A percentile compares a stretch with the other conserved stretches of the same genome.
Conservation (phyloP, 2,329 filamentous ascomycete genomes). For the Seiridium cupressi region DNA sequence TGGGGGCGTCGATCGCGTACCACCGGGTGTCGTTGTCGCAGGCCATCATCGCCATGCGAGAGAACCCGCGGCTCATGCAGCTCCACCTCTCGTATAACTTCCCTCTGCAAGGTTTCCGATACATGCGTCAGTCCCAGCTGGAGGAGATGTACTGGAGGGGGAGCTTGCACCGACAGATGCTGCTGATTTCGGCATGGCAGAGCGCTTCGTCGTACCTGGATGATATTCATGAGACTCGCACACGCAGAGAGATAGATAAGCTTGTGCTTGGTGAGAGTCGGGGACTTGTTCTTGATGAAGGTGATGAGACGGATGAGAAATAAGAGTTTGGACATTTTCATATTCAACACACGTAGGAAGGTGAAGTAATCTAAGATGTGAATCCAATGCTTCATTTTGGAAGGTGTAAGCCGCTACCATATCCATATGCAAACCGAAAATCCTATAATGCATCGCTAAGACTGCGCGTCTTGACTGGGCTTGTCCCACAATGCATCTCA, state of each 20-base stretch:
- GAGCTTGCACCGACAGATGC: constrained; percentile 14
- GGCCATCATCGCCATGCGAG: not conserved
- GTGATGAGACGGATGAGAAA: not conserved
- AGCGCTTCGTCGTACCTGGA: constrained; percentile 16
- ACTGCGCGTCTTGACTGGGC: not conserved
- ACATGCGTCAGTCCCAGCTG: constrained; percentile 9
- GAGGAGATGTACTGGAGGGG: constrained; percentile 10
- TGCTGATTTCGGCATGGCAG: constrained; percentile 18
- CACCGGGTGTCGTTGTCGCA: not conserved
- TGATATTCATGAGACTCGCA: constrained; percentile 17
- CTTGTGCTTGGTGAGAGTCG: constrained; percentile 14
- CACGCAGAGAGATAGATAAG: constrained; percentile 13
- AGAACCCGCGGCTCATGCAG: not conserved
- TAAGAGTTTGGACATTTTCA: not conserved
- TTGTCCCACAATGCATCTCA: not conserved
- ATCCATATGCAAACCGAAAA: too few relatives aligned
- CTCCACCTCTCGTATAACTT: not conserved
- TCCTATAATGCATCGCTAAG: not conserved
- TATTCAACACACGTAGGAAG: not conserved
- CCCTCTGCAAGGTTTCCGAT: constrained; percentile 5
- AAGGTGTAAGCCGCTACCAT: too few relatives aligned
- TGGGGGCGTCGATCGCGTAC: not conserved
- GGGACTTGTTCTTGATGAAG: constrained; percentile 12
- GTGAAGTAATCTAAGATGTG: too few relatives aligned
- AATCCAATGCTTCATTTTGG: too few relatives aligned